phyloP scores from a whole-genome alignment of 306 rosid species.

The Mimosa bimucronata region DNA sequence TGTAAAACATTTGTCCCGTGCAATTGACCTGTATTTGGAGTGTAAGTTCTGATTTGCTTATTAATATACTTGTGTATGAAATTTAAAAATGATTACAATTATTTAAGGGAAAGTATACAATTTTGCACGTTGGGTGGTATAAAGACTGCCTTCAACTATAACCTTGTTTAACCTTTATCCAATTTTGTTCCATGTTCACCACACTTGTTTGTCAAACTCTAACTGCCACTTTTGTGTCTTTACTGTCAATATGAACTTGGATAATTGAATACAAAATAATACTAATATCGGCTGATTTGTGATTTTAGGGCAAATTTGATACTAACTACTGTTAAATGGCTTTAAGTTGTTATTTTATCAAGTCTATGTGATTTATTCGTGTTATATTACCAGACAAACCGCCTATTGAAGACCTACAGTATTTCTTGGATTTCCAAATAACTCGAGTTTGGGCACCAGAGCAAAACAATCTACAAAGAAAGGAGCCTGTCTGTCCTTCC shows the following conservation, averaged over 20 bases:
- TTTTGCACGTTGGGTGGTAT: not conserved
- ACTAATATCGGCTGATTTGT: not conserved
- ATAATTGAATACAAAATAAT: not conserved
- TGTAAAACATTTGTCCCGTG: slow-evolving; percentile 80
- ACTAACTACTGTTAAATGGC: not conserved
- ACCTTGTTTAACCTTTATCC: not conserved
- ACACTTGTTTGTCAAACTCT: not conserved
- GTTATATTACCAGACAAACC: slow-evolving; percentile 71
- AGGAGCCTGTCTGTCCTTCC: slow-evolving; percentile 84
- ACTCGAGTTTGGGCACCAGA: slow-evolving; percentile 92
- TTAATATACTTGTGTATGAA: slow-evolving; percentile 12
- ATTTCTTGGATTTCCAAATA: slow-evolving; percentile 96
- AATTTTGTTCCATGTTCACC: not conserved
- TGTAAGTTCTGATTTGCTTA: slow-evolving; percentile 63
- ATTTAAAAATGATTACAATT: not conserved
- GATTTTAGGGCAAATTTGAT: slow-evolving; percentile 2
- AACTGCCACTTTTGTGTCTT: not conserved
- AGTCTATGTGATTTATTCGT: slow-evolving; percentile 12
- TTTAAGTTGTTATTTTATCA: not conserved
- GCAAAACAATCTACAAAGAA: slow-evolving; percentile 79
- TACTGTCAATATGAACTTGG: not conserved
- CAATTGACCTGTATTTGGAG: slow-evolving; percentile 85
- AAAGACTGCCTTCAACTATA: not conserved
- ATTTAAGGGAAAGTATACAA: not conserved
- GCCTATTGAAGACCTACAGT: slow-evolving; percentile 93